phyloP scores from a whole-genome alignment of 805 yeast genomes.

The Starmerella bacillaris region DNA sequence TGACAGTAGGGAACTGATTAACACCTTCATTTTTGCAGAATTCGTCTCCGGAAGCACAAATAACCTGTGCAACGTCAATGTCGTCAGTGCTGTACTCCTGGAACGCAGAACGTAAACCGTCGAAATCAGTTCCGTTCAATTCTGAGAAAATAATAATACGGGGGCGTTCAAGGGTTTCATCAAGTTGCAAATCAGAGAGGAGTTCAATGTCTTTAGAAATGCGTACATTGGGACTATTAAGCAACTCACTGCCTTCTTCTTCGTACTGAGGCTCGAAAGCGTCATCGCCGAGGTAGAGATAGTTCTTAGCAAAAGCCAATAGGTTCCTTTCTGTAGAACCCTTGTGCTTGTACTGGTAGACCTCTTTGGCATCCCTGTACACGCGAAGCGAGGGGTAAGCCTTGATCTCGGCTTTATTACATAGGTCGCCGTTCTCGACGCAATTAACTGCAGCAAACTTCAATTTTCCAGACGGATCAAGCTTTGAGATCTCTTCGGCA shows the following conservation, averaged over 20 bases:
- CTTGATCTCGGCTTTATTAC: conserved; percentile 43
- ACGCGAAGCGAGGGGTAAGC: conserved; percentile 58
- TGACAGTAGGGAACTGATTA: conserved; percentile 15
- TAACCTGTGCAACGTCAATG: conserved; percentile 11
- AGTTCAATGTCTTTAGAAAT: not conserved
- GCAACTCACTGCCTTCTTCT: not conserved
- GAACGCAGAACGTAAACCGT: not conserved
- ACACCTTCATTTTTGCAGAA: conserved; percentile 23
- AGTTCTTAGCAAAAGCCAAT: conserved; percentile 9
- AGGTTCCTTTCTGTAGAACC: conserved; percentile 10
- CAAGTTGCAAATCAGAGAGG: not conserved
- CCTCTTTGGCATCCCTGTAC: conserved; percentile 27
- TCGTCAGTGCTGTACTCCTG: conserved; percentile 3
- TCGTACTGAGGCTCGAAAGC: conserved; percentile 5
- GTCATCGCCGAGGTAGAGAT: conserved; percentile 5
- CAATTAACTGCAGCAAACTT: conserved; percentile 62
- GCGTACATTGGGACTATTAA: not conserved
- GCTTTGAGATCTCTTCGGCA: conserved; percentile 28
- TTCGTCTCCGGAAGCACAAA: conserved; percentile 22
- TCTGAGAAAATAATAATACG: not conserved
- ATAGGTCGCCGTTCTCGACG: conserved; percentile 69
- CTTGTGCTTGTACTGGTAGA: conserved; percentile 15
- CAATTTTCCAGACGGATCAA: conserved; percentile 30
- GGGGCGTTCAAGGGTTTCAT: not conserved
- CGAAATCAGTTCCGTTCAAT: not conserved